Base-by-base conservation (phyloP, 2,329 filamentous ascomycete genomes). In the Teratosphaeria zuluensis region DNA sequence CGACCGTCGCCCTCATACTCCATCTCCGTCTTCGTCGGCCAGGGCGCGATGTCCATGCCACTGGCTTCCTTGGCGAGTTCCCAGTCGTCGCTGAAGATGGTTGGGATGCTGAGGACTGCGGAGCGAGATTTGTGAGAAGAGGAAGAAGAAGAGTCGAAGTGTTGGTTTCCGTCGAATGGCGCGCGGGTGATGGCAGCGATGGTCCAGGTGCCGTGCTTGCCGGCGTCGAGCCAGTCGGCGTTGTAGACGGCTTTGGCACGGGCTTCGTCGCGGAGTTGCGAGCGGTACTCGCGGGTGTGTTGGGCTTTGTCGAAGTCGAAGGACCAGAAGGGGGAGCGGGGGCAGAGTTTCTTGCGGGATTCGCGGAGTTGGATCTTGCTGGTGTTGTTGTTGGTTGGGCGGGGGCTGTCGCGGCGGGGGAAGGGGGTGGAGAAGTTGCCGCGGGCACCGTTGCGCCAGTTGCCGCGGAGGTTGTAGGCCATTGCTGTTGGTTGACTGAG, bases 1-100 rank as follows among this genome's bases (percentile, higher is more conserved):
- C 77, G 73, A 33, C 76, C 76, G 48, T 77, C 74, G 0, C 77
- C 77, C 61, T 79, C 77, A 71, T 77, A 78, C 61, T 76, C 76
- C 67, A 74, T 67, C 67, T 79, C 77, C 11, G 70, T 65, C 4
- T 64, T 51, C 11, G 65, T 65, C 0, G 77, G 77, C 75, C 75
- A 79, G 1, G 71, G 69, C 0, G 75, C 70, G 33, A 76, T 63
- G 55, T 72, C 68, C 2, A 71, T 28, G 51, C 59, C 56, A 31
- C 55, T 54, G 31, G 72, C 67, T 1, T 72, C 30, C 51, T 61
- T 58, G 46, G 54, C 54, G 21, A 46, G 31, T 19, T 54, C 42
- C 56, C 55, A 66, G 30, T 46, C 14, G 61, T 60, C 59, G 33
- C 56, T 60, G 62, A 68, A 78, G 58, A 77, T 71, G 0, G 76